Conservation (phyloP, 2,329 filamentous ascomycete genomes). For the Fusarium domesticum region DNA sequence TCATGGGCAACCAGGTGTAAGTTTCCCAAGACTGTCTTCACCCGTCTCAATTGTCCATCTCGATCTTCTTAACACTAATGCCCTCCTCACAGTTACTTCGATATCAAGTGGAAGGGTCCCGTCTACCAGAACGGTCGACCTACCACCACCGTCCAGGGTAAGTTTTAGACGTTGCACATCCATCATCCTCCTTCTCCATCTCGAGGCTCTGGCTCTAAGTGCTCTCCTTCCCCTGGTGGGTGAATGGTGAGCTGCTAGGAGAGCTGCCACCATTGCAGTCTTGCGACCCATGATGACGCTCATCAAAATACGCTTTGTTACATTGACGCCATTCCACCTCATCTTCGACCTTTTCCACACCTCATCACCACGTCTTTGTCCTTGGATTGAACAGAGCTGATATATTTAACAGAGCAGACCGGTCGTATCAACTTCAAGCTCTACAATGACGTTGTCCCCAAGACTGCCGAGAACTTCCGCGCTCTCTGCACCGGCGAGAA, state of each 20-base stretch:
- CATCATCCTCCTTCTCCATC: constrained; percentile 7
- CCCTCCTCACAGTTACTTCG: constrained; percentile 58
- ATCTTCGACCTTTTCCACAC: constrained; percentile 1
- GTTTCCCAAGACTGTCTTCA: constrained; percentile 33
- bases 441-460: constrained; percentile 81
- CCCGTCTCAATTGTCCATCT: not conserved
- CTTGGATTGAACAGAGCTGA: constrained; percentile 26
- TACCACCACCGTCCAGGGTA: constrained; percentile 59
- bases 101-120: constrained; percentile 70
- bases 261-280: not conserved
- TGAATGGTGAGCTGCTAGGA: not conserved
- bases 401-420: constrained; percentile 54
- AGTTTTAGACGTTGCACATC: constrained; percentile 32
- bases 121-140: constrained; percentile 58
- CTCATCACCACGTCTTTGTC: not conserved
- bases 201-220: not conserved
- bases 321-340: constrained; percentile 8
- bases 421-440: constrained; percentile 89
- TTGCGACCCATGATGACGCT: not conserved
- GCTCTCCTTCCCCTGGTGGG: not conserved
- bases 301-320: not conserved
- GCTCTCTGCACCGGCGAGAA: constrained; percentile 78
- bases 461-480: constrained; percentile 82
- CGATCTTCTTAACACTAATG: constrained; percentile 20
- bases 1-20: constrained; percentile 71